Evolutionary conservation across 2,329 filamentous ascomycete genomes (phyloP), one percentile per base, ranked within the genome.

Genomic region (Camillea tinctor): DNA sequence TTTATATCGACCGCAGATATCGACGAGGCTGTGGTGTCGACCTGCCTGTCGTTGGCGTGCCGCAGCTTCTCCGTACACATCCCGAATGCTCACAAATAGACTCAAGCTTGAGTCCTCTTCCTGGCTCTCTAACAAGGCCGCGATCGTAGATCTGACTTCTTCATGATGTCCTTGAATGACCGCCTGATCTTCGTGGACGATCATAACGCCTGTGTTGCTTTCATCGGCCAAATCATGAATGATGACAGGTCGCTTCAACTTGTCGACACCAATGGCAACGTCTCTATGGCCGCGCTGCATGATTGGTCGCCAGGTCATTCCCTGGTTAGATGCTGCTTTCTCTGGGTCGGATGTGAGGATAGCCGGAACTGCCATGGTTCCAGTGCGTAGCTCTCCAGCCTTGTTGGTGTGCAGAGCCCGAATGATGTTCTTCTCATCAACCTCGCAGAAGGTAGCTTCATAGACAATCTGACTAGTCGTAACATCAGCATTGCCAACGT

Each of bases 181-280:
- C 2, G 19, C 21, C 13, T 57, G 52, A 19, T 56, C 55, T 22
- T 24, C 49, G 20, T n/a, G 17, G 2, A 49, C 8, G 13, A 60
- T 40, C 55, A 53, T 52, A 11, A 63, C 2, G 8, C 55, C n/a
- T 6, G 9, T 44, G 23, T 60, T 60, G 8, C n/a, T 20, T 4
- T 50, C 24, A 13, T 60, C 54, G 1, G 58, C 58, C 1, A 63
- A 40, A n/a, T 58, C 58, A 50, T 60, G 55, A 11, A 60, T n/a
- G 19, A 36, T 50, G 4, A 54, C 2, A 4, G 30, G 26, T 48
- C 40, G 6, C 44, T 56, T 58, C 9, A 44, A 58, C 21, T 57
- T 40, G 9, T 7, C 23, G 6, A 59, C 30, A 21, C 55, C 54
- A 8, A 60, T 55, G 8, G 60, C 54, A 19, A 57, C 50, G 21